A percentile compares a stretch with the other conserved stretches of the same genome.
Evolutionary conservation across 345 rosid genomes (phyloP).

Genomic region (Salix dunnii): DNA sequence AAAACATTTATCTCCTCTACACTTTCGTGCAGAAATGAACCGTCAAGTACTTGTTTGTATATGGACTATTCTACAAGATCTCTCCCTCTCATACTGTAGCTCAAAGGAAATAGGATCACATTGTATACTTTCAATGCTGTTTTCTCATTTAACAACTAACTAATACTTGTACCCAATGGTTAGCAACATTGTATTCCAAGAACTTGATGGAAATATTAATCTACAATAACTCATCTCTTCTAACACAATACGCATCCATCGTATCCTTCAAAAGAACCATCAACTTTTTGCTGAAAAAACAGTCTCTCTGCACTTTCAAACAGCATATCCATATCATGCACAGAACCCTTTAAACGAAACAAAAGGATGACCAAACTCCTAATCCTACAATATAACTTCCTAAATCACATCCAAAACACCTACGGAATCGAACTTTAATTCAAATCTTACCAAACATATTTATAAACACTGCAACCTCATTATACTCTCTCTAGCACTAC

Average conservation of each 20-base stretch:
- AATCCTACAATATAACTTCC: background rate
- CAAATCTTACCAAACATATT: background rate
- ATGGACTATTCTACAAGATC: background rate
- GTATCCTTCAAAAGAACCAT: background rate
- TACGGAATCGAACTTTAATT: background rate
- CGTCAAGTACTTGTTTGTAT: background rate
- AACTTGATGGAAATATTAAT: background rate
- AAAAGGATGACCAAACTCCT: background rate
- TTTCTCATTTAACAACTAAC: background rate
- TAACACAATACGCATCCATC: background rate
- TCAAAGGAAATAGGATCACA: too few relatives aligned
- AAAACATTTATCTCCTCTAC: background rate
- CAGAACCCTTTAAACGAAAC: background rate
- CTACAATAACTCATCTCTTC: background rate
- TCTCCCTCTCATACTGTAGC: background rate
- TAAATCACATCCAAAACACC: background rate
- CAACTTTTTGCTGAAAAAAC: background rate
- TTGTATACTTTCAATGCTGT: background rate
- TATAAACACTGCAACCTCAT: background rate
- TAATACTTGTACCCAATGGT: background rate
- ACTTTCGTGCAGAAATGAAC: background rate
- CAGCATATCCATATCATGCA: background rate
- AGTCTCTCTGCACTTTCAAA: background rate
- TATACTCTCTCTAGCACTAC: background rate
- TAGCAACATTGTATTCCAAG: background rate